Evolutionary conservation across 2,329 filamentous ascomycete species (phyloP), one percentile per base, ranked within the genome.

Genomic region (Pestalotiopsis fici): DNA sequence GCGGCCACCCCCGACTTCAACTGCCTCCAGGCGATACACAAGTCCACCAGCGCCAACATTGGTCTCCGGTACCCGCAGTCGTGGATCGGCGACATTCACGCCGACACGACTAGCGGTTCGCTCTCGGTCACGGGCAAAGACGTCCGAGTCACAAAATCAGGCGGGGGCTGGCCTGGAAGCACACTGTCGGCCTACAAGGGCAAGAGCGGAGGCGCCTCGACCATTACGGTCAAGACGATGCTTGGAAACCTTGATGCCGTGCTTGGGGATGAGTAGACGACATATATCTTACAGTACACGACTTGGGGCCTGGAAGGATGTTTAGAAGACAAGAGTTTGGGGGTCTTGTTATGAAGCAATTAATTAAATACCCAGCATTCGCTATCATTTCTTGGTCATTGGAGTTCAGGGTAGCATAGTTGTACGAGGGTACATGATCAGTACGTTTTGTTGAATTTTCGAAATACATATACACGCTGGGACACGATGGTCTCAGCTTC

Each of bases 31-130:
- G 80, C 82, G 2, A 69, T 71, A 6, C 85, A 88, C 75, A 75
- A 68, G 25, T 81, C 82, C 54, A 80, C 84, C 11, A 85, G 83
- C 65, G 85, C 84, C 6, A 61, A 72, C 37, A 71, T 87, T 60
- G 72, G 71, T 15, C 75, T 88, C 25, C 68, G 63, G 18, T 87
- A 86, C 70, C 86, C 87, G 0, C 72, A 71, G 25, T 76, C 80
- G 2, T 88, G 86, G 87, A 82, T 83, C 69, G 87, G 87, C 15
- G 69, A 70, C 23, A 74, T 87, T 39, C 69, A 69, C 11, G 79
- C 82, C 13, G 66, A 78, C 67, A 79, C 80, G 21, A 75, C 83
- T 18, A 80, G 80, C 27, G 85, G 85, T 2, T 69, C 66, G 11
- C 75, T 87, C 35, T 65, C 67, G 2, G 75, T 83, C 7, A 68